phyloP scores from a whole-genome alignment of 177 flowering plant genomes.

The Vitis hybrid region DNA sequence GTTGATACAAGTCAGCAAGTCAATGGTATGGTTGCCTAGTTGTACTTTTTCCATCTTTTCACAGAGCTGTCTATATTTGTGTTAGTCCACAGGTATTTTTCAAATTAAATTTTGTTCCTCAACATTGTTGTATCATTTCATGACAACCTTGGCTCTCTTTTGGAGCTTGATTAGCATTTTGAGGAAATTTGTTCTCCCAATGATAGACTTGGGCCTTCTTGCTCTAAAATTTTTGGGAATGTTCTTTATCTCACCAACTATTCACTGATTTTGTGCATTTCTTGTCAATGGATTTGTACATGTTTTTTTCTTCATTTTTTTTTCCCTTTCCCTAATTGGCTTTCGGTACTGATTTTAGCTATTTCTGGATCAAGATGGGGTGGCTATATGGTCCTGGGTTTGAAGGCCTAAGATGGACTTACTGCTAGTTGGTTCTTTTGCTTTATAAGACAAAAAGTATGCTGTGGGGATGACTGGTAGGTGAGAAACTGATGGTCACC shows the following conservation, averaged over 20 bases:
- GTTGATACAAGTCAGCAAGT: constrained; percentile 16
- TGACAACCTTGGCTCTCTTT: background rate
- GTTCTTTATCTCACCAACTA: no score
- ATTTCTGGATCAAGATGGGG: background rate
- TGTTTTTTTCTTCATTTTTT: no score
- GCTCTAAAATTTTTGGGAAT: no score
- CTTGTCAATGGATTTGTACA: background rate
- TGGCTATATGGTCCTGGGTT: background rate
- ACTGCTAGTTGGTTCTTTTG: no score
- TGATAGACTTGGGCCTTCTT: background rate
- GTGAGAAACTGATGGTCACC: no score
- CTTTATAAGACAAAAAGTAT: no score
- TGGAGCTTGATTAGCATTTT: background rate
- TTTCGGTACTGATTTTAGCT: background rate
- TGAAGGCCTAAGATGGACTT: background rate
- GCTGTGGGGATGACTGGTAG: no score
- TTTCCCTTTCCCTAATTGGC: background rate
- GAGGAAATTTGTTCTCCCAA: background rate
- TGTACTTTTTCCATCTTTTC: background rate
- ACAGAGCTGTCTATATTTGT: background rate
- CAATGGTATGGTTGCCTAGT: constrained; percentile 3
- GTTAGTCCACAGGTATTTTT: background rate
- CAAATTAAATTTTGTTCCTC: background rate
- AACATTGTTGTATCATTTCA: background rate
- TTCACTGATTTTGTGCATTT: background rate